Base-by-base conservation (phyloP, 768 basidiomycete genomes). In the Lentinula lateritia region DNA sequence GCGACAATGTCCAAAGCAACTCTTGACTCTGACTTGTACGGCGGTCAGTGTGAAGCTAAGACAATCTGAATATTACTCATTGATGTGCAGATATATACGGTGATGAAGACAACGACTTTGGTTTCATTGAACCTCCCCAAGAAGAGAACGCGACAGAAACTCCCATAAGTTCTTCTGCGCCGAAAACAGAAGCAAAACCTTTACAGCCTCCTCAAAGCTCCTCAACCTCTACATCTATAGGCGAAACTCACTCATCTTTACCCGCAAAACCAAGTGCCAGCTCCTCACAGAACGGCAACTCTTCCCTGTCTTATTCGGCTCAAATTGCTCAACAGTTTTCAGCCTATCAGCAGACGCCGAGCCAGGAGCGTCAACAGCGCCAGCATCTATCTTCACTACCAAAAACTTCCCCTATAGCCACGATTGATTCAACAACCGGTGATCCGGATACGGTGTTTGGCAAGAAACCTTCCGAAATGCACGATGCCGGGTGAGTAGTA, bases 401-500 rank as follows among this genome's bases (percentile, higher is more conserved):
- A 48, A 66, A 74, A 43, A 65, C 71, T 66, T 55, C 70, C 52
- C 66, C 65, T 9, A 64, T 67, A 20, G 64, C 67, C 38, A 69
- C 66, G n/a, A 61, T 60, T 64, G 54, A 61, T 62, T 54, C 71
- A 60, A 12, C 68, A 68, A 2, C 72, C 68, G 46, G 71, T 70
- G 1, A 76, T 76, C 10, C 68, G 36, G 75, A 79, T 58, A 77
- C 74, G 52, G 76, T 83, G 13, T 80, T 81, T 69, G 79, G 83
- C 16, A 79, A 87, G 67, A 82, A 86, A 64, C 85, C 85, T 8
- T 83, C 83, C 18, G 89, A 91, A 71, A 88, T 88, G 87, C 86
- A 88, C 63, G 90, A 92, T 70, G 85, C 86, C 79, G 90, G 90
- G 90, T 92, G 81, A 88, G 90, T 78, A 28, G 62, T 60, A 64